phyloP scores from a whole-genome alignment of 331 rosid species.

The Prunus yedoensis region DNA sequence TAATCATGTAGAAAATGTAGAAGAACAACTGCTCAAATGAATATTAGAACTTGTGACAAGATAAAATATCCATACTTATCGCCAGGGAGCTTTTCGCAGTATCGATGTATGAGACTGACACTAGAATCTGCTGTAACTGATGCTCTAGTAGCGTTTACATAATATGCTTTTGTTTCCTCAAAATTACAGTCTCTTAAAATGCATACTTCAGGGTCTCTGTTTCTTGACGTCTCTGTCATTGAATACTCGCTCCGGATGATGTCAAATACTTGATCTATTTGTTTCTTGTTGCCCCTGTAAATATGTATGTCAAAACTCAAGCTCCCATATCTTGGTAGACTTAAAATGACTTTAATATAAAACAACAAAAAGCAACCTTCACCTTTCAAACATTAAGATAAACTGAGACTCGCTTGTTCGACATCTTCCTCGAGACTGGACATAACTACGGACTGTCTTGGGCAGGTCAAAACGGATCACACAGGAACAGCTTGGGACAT shows the following conservation, averaged over 20 bases:
- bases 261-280: constrained; percentile 63
- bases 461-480: constrained; percentile 94
- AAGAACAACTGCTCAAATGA: background rate
- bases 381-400: constrained; percentile 86
- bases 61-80: constrained; percentile 54
- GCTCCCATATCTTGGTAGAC: background rate
- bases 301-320: constrained; percentile 1
- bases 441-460: constrained; percentile 80
- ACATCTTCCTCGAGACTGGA: constrained; percentile 91
- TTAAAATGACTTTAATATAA: constrained; percentile 5
- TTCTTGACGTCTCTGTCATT: constrained; percentile 59
- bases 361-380: constrained; percentile 25
- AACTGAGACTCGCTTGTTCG: constrained; percentile 66
- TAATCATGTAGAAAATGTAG: constrained; percentile 6
- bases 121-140: constrained; percentile 79
- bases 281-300: constrained; percentile 69
- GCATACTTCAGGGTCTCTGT: constrained; percentile 44
- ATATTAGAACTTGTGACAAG: background rate
- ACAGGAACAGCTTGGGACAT: constrained; percentile 79
- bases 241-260: constrained; percentile 72
- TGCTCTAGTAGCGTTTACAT: constrained; percentile 75
- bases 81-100: constrained; percentile 69
- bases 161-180: constrained; percentile 42
- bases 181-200: constrained; percentile 30
- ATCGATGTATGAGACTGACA: constrained; percentile 52